These are phyloP conservation scores for Lindgomyces ingoldianus DNA, from an alignment of 495 filamentous ascomycete genomes.

Conservation along the genomic window DNA sequence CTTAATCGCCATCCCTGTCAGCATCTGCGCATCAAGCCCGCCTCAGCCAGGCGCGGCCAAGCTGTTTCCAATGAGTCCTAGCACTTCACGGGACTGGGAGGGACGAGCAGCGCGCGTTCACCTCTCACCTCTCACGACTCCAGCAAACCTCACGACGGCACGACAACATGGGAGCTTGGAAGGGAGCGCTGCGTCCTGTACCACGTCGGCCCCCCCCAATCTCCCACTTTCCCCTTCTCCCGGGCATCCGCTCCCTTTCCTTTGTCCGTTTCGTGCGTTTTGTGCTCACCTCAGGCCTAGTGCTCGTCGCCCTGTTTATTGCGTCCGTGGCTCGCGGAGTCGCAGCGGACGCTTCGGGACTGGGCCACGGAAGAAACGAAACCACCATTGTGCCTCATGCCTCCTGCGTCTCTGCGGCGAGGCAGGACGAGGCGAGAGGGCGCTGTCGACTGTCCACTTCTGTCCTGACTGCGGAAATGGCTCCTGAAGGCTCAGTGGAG, in stretches of 20 bases:
- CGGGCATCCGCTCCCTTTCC: background rate
- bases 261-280: background rate
- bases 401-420: background rate
- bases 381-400: background rate
- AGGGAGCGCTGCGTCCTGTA: background rate
- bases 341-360: background rate
- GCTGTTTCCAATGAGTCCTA: background rate
- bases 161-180: background rate
- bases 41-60: background rate
- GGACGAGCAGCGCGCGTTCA: no score
- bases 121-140: background rate
- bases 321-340: background rate
- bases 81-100: no score
- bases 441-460: no score
- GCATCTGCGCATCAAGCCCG: constrained; percentile 1
- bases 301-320: background rate
- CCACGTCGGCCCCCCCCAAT: background rate
- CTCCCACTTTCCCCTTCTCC: background rate
- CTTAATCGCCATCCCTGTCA: constrained; percentile 33
- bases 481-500: background rate
- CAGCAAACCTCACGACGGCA: background rate
- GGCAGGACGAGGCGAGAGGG: background rate
- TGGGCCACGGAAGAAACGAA: background rate
- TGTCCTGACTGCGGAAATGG: no score
- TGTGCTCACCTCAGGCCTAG: background rate